Percentiles rank a stretch among this genome's conserved stretches.
phyloP scores from a whole-genome alignment of 2,329 filamentous ascomycete species.

The Fusarium sublunatum region DNA sequence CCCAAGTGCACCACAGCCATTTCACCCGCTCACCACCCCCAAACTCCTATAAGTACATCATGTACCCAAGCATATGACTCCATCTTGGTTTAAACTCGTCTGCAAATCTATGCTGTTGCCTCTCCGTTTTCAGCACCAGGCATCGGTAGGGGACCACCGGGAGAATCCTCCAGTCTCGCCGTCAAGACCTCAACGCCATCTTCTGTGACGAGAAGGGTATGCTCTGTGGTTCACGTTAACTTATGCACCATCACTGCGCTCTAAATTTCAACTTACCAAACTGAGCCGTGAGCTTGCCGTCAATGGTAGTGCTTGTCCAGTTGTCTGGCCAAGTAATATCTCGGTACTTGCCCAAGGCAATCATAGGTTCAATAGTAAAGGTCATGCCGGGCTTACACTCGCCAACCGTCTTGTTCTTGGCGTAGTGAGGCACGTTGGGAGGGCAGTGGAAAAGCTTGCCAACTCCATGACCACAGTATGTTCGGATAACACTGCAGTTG shows the following conservation, averaged over 20 bases:
- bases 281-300: constrained; percentile 90
- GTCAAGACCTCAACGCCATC: constrained; percentile 85
- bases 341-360: constrained; percentile 87
- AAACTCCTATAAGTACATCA: constrained; percentile 26
- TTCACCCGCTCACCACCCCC: constrained; percentile 18
- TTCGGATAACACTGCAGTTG: constrained; percentile 90
- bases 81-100: constrained; percentile 10
- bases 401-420: constrained; percentile 97
- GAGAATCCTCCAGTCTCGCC: constrained; percentile 76
- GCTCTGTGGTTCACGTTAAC: constrained; percentile 64
- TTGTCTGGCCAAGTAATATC: constrained; percentile 99
- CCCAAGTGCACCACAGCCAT: constrained; percentile 8
- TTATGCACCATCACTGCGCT: no score
- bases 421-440: constrained; percentile 96
- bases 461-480: constrained; percentile 96
- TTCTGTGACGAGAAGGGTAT: constrained; percentile 85
- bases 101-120: constrained; percentile 17
- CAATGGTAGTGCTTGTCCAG: constrained; percentile 95
- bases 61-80: constrained; percentile 16
- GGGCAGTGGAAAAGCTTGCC: constrained; percentile 93
- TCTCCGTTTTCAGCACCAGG: constrained; percentile 50
- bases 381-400: constrained; percentile 96
- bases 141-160: constrained; percentile 76
- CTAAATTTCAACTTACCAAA: constrained; percentile 72
- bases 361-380: constrained; percentile 99